Conservation (phyloP, 1,284 basidiomycete species). For the Afroboletus lepidellus region DNA sequence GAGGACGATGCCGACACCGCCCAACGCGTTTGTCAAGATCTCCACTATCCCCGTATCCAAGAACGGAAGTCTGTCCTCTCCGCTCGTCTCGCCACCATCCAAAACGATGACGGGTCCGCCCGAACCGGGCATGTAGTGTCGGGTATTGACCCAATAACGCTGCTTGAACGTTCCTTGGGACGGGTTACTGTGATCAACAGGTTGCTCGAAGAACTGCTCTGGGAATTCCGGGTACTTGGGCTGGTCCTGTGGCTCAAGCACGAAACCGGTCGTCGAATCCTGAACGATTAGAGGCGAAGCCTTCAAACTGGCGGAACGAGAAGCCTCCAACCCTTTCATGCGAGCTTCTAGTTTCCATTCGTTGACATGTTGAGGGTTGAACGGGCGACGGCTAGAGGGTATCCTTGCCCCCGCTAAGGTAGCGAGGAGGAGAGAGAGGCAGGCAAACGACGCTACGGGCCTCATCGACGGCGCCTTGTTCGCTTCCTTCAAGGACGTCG, state of each 20-base stretch:
- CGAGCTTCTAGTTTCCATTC: conserved; percentile 39
- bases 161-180: conserved; percentile 61
- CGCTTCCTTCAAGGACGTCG: background rate
- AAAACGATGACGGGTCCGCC: conserved; percentile 79
- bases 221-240: conserved; percentile 43
- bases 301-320: conserved; percentile 6
- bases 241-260: background rate
- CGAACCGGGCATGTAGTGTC: conserved; percentile 71
- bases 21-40: conserved; percentile 79
- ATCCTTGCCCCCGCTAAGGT: conserved; percentile 10
- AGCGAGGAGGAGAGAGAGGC: conserved; percentile 12
- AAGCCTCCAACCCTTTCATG: conserved; percentile 9
- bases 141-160: conserved; percentile 88
- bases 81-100: conserved; percentile 84
- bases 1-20: conserved; percentile 84
- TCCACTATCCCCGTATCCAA: conserved; percentile 84
- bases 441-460: conserved; percentile 12
- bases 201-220: conserved; percentile 76
- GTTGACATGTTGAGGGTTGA: conserved; percentile 43
- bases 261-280: conserved; percentile 8
- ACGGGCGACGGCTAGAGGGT: conserved; percentile 15
- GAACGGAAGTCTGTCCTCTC: conserved; percentile 67
- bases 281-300: conserved; percentile 25
- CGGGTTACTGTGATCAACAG: conserved; percentile 74
- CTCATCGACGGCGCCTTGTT: conserved; percentile 15